Base-by-base conservation (phyloP, 139 green algal genomes). In the Chlamydomonas schloesseri region DNA sequence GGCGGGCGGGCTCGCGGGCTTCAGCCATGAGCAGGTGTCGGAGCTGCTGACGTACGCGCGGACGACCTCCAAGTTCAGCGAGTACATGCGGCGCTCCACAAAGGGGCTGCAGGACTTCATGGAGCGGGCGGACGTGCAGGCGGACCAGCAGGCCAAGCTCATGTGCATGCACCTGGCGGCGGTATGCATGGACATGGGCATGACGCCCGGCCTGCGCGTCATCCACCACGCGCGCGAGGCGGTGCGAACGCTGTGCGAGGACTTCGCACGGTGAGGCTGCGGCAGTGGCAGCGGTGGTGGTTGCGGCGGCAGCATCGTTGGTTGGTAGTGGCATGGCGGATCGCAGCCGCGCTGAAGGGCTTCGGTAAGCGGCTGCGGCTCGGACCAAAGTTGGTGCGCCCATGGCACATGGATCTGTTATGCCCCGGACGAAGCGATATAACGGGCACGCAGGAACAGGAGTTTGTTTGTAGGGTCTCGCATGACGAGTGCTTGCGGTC, bases 111-210 rank as follows among this genome's bases (percentile, higher is more conserved):
- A 91, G 75, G 73, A 46, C 0, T 87, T 91, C 14, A 34, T 91
- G 57, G 87, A 91, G 57, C 73, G 81, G 0, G 10, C 73, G 1
- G 87, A 91, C 64, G 55, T 88, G 21, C 81, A 46, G 26, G 33
- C 72, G 26, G 82, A 83, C 62, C 71, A 88, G 81, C 46, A 71
- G 21, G 74, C 74, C 53, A 91, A 91, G 75, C 37, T 86, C 20
- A 82, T 76, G 36, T 88, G 72, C 53, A 83, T 88, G 81, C 87
- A 91, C 69, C 81, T 91, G 50, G 87, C 81, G 33, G 81, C 64
- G n/a, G 58, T 91, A 31, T 88, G 68, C 58, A 71, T 88, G 68
- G 74, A 88, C 62, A 67, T 87, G 81, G 81, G 81, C 34, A 79
- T 50, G 53, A 57, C 81, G 53, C 69, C 69, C 1, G 81, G 81